Evolutionary conservation across 2,329 filamentous ascomycete genomes (phyloP).

Genomic region (Trichoderma pleuroti): DNA sequence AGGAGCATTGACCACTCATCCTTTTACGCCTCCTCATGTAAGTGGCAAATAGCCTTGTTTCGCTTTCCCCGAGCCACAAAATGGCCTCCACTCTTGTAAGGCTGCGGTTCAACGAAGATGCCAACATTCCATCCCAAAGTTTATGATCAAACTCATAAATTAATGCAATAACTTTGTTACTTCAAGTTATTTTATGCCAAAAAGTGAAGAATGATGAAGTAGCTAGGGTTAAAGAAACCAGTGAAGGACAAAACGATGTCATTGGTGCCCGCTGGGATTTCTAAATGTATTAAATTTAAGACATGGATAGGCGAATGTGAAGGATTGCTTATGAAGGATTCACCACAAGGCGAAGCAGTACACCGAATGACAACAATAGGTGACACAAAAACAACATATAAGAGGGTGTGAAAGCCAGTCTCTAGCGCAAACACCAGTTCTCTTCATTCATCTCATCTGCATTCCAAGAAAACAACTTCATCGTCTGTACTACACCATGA

Average conservation of each 20-base stretch:
- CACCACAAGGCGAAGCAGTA: not conserved
- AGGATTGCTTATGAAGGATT: slow-evolving; percentile 2
- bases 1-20: not conserved
- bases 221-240: not conserved
- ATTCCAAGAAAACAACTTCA: not conserved
- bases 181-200: not conserved
- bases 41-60: not conserved
- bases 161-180: not conserved
- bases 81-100: not conserved
- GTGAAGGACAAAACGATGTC: not conserved
- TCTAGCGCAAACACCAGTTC: not conserved
- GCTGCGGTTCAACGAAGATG: not conserved
- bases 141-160: not conserved
- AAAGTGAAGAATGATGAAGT: not conserved
- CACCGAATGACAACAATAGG: not conserved
- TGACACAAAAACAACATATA: not conserved
- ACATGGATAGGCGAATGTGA: not conserved
- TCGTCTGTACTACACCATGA: not conserved
- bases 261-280: not conserved
- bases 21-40: not conserved
- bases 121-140: not conserved
- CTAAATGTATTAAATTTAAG: not conserved
- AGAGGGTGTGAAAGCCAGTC: not conserved
- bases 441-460: not conserved
- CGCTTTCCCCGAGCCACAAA: not conserved